Conservation (phyloP, 108 stramenopile genomes). For the Nannochloropsis granulata region DNA sequence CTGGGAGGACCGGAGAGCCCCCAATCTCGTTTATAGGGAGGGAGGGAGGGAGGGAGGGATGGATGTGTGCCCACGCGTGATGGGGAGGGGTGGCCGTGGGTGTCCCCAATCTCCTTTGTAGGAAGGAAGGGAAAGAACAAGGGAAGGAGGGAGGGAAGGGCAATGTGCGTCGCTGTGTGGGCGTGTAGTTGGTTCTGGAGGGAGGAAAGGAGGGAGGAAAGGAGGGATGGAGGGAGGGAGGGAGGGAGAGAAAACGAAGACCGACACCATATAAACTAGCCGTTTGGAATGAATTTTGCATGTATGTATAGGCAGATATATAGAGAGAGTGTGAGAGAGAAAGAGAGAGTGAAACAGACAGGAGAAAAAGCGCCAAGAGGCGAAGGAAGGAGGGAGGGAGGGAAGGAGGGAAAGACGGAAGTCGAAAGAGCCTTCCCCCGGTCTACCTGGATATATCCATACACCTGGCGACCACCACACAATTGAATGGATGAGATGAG, state of each 20-base stretch:
- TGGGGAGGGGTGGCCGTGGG: too few species aligned
- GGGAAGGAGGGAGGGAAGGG: background rate
- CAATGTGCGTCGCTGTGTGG: background rate
- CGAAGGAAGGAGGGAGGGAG: background rate
- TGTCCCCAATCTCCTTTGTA: too few species aligned
- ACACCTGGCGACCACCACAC: too few species aligned
- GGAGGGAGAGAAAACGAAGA: background rate
- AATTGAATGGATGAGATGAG: too few species aligned
- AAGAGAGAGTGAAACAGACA: background rate
- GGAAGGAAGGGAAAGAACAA: background rate
- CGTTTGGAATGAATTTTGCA: too few species aligned
- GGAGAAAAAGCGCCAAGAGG: background rate
- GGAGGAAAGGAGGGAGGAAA: background rate
- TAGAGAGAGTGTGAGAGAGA: background rate
- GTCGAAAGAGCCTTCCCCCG: too few species aligned
- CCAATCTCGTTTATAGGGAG: background rate
- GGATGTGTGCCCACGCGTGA: too few species aligned
- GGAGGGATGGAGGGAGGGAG: background rate
- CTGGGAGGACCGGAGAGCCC: background rate
- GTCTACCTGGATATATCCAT: too few species aligned
- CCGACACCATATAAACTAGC: background rate
- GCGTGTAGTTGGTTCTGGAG: background rate
- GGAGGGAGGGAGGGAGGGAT: background rate
- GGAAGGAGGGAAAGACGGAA: background rate
- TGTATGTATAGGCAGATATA: too few species aligned